Base-by-base conservation (phyloP, 306 rosid species). In the Vicia villosa region DNA sequence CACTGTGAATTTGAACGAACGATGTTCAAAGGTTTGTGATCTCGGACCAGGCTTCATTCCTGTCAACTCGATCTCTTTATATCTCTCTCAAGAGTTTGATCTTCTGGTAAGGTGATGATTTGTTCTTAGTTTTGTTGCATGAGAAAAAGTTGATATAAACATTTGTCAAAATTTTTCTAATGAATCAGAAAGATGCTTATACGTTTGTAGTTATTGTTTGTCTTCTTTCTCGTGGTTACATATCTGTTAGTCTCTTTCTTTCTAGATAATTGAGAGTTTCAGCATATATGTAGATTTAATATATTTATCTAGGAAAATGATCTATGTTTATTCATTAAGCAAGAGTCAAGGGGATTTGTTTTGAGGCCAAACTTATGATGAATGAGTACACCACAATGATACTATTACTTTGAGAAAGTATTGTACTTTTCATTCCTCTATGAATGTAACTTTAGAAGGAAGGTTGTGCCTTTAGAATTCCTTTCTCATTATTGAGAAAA, bases 21-120 rank as follows among this genome's bases (percentile, higher is more conserved):
- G 30, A 60, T 17, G 14, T 62, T 81, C 59, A 51, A 16, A 68
- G 82, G 8, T 66, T 52, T 50, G 55, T 69, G 32, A 85, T 82
- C 87, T 77, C 89, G 89, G 86, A 85, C 87, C 85, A 82, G 87
- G 89, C 89, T 85, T 85, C 89, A 85, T 85, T 82, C 89, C 89
- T 77, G 76, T 74, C 66, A 82, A 80, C 85, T 77, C 32, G 28
- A 64, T 61, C 65, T 73, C 71, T 69, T 78, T 19, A 73, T n/a
- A 21, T 30, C 36, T 47, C 2, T 50, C 57, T 50, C 26, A 20
- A 49, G 13, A 17, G 13, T 21, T n/a, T 19, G 22, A 19, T 55
- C 37, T 55, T 24, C 1, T 4, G 3, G 28, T 2, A 19, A 50
- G 57, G 57, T 50, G 57, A 7, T 7, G 37, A 1, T 32, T 32